Evolutionary conservation across 2,329 filamentous ascomycete genomes (phyloP).

Genomic region (Fusarium nanum): DNA sequence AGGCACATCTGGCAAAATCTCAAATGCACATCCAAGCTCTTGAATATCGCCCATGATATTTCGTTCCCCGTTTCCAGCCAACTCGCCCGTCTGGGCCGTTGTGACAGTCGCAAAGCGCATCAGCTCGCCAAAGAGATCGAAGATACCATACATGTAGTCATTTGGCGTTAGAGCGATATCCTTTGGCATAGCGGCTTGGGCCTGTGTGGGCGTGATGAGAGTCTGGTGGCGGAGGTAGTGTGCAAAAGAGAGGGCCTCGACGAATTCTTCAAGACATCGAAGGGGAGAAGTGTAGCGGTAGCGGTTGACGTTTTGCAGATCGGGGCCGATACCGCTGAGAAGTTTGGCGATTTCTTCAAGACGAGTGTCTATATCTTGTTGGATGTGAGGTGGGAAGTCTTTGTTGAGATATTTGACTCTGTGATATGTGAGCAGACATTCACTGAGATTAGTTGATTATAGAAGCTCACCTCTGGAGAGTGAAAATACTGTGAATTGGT

Average conservation of each 20-base stretch:
- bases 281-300: conserved; percentile 85
- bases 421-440: conserved; percentile 33
- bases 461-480: conserved; percentile 53
- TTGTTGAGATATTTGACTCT: conserved; percentile 74
- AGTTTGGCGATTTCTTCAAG: conserved; percentile 77
- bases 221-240: conserved; percentile 85
- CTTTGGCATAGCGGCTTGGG: conserved; percentile 60
- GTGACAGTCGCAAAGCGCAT: conserved; percentile 96
- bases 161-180: conserved; percentile 77
- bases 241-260: conserved; percentile 89
- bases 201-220: conserved; percentile 75
- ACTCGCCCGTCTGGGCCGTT: conserved; percentile 77
- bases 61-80: conserved; percentile 56
- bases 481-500: conserved; percentile 51
- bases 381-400: conserved; percentile 74
- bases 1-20: conserved; percentile 73
- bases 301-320: conserved; percentile 82
- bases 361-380: conserved; percentile 76
- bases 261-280: conserved; percentile 90
- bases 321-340: conserved; percentile 74
- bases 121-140: conserved; percentile 94
- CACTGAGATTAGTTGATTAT: background rate
- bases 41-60: conserved; percentile 86
- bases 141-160: conserved; percentile 91
- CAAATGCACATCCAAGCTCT: conserved; percentile 78